Evolutionary conservation across 2,329 filamentous ascomycete genomes (phyloP), one percentile per base, ranked within the genome.

Genomic region (Sclerotinia borealis): DNA sequence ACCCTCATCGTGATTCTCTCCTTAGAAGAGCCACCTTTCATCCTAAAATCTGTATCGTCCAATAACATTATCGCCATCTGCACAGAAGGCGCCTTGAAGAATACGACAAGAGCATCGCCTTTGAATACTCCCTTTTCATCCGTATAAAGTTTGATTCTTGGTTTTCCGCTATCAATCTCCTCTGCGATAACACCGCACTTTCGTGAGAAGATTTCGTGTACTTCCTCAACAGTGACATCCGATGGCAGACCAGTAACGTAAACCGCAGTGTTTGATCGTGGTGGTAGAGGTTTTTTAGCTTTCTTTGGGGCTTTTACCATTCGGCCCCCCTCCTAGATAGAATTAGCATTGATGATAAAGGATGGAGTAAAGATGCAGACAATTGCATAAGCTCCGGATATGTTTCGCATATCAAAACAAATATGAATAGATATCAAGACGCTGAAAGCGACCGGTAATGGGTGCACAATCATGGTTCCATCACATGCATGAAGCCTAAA

Each of bases 81-180:
- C 64, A 99, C 93, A n/a, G 91, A 96, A 73, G 96, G 92, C 0
- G 92, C 90, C 70, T 95, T 91, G 83, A 96, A 97, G 78, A 96
- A 99, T 41, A 98, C 91, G 61, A 99, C 81, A 37, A 99, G 82
- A 2, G 91, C 93, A 74, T 98, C 93, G 65, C 95, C 95, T 74
- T 97, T 98, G 81, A 96, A 96, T 19, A 86, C 84, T 25, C 92
- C 95, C 1, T 87, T 78, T 1, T 89, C 85, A 74, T 97, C 88
- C 25, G 81, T 85, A 77, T 99, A 99, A 76, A 99, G 85, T 78
- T 96, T 98, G 77, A 99, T 93, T 43, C 95, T 88, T 50, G 92
- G 91, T 51, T 87, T 85, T 63, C 91, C 90, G 71, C 87, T 92
- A 72, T 97, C 93, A 68, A 96, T 93, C 76, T 96, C 91, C 76